These are phyloP conservation scores for Vigna reflexopilosa DNA, from an alignment of 306 rosid genomes.

Conservation along the genomic window DNA sequence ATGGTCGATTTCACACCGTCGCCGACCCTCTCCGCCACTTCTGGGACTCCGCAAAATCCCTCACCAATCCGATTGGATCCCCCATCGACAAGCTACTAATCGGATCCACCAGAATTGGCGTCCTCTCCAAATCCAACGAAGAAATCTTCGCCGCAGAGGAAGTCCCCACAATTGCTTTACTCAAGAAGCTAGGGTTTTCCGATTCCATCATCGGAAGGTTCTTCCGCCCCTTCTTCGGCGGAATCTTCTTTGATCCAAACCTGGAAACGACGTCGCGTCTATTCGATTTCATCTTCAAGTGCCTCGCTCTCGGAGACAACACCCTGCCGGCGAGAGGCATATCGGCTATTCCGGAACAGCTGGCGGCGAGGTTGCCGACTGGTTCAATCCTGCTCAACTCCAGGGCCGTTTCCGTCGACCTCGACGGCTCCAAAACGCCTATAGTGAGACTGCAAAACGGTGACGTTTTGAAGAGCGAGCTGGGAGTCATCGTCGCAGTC, in stretches of 20 bases:
- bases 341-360: slow-evolving; percentile 74
- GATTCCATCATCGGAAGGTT: slow-evolving; percentile 66
- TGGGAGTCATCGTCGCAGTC: slow-evolving; percentile 79
- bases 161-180: slow-evolving; percentile 60
- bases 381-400: slow-evolving; percentile 64
- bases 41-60: slow-evolving; percentile 62
- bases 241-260: slow-evolving; percentile 75
- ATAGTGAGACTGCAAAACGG: slow-evolving; percentile 70
- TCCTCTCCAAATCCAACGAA: slow-evolving; percentile 60
- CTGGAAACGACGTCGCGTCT: slow-evolving; percentile 75
- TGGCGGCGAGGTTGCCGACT: slow-evolving; percentile 63
- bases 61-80: slow-evolving; percentile 75
- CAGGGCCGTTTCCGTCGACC: slow-evolving; percentile 57
- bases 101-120: slow-evolving; percentile 60
- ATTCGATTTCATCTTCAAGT: slow-evolving; percentile 85
- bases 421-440: slow-evolving; percentile 39
- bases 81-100: slow-evolving; percentile 71
- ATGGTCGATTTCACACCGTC: slow-evolving; percentile 80
- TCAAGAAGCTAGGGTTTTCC: slow-evolving; percentile 67
- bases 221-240: slow-evolving; percentile 87
- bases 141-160: slow-evolving; percentile 59
- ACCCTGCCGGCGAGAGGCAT: slow-evolving; percentile 87
- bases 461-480: slow-evolving; percentile 59
- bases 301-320: slow-evolving; percentile 89
- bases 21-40: slow-evolving; percentile 81